Evolutionary conservation across 1,284 basidiomycete species (phyloP).

Genomic region (Hymenochaete sp.): DNA sequence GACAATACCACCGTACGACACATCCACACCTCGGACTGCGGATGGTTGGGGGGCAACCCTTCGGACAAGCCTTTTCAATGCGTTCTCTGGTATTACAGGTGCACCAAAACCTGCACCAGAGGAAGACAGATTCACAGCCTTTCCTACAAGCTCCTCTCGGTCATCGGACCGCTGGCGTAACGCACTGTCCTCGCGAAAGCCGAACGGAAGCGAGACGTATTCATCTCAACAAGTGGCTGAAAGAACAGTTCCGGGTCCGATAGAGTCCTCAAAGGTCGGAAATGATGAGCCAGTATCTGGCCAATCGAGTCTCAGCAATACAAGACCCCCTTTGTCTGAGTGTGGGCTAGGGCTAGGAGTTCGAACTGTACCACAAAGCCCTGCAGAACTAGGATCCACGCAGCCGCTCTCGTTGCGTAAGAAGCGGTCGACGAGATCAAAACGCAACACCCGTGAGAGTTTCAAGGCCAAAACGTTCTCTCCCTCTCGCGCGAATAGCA

Average conservation of each 20-base stretch:
- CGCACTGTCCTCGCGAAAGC: neutral
- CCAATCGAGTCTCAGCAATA: too few relatives aligned
- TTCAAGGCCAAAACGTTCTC: neutral
- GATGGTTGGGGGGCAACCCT: constrained; percentile 15
- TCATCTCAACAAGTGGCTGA: too few relatives aligned
- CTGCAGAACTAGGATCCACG: too few relatives aligned
- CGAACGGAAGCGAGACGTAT: too few relatives aligned
- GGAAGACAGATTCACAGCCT: constrained; percentile 7
- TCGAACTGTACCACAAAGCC: too few relatives aligned
- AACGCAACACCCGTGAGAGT: neutral
- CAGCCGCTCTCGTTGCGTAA: constrained; percentile 1
- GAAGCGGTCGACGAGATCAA: neutral
- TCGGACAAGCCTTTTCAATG: constrained; percentile 12
- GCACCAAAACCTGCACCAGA: neutral
- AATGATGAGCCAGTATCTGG: too few relatives aligned
- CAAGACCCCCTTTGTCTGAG: neutral
- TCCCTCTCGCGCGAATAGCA: constrained; percentile 3
- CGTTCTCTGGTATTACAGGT: constrained; percentile 10
- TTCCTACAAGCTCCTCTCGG: constrained; percentile 4
- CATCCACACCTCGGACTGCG: neutral
- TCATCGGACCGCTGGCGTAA: constrained; percentile 9
- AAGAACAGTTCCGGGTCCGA: too few relatives aligned
- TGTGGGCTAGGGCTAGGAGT: neutral
- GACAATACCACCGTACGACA: constrained; percentile 4
- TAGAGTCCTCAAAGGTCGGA: too few relatives aligned